Evolutionary conservation across 2,329 filamentous ascomycete genomes (phyloP).

Genomic region (Fonsecaea pedrosoi): DNA sequence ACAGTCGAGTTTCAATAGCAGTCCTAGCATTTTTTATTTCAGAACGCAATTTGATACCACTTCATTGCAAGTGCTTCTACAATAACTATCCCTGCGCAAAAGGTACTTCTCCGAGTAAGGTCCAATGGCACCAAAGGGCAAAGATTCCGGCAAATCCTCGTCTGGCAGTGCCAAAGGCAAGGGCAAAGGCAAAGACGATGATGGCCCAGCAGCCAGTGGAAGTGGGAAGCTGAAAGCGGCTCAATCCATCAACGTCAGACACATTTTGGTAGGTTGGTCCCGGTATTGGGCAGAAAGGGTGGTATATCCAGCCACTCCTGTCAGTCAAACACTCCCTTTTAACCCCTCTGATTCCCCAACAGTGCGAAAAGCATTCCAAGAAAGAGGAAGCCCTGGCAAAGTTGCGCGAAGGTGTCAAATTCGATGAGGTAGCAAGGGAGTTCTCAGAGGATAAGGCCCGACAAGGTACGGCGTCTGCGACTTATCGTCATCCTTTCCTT

Average conservation of each 20-base stretch:
- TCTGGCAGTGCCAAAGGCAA: conserved; percentile 42
- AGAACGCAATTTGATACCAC: background rate
- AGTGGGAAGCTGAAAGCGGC: conserved; percentile 60
- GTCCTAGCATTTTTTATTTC: background rate
- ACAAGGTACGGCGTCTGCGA: conserved; percentile 51
- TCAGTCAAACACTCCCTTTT: background rate
- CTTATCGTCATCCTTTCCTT: conserved; percentile 10
- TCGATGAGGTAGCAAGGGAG: conserved; percentile 69
- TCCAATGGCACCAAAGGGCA: conserved; percentile 55
- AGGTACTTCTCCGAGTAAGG: background rate
- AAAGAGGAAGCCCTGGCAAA: conserved; percentile 70
- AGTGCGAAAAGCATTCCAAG: conserved; percentile 69
- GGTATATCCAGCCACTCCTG: background rate
- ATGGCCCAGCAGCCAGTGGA: conserved; percentile 42
- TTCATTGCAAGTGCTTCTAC: background rate
- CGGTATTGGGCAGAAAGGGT: background rate
- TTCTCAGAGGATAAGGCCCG: conserved; percentile 71
- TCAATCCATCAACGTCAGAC: conserved; percentile 68
- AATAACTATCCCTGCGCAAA: background rate
- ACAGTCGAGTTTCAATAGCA: background rate
- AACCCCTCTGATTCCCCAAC: background rate
- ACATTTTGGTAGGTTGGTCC: conserved; percentile 60
- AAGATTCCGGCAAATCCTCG: conserved; percentile 40
- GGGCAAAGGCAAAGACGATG: conserved; percentile 50
- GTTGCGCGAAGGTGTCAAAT: conserved; percentile 64